Conservation (phyloP, 2,329 filamentous ascomycete genomes). For the Colletotrichum karsti region DNA sequence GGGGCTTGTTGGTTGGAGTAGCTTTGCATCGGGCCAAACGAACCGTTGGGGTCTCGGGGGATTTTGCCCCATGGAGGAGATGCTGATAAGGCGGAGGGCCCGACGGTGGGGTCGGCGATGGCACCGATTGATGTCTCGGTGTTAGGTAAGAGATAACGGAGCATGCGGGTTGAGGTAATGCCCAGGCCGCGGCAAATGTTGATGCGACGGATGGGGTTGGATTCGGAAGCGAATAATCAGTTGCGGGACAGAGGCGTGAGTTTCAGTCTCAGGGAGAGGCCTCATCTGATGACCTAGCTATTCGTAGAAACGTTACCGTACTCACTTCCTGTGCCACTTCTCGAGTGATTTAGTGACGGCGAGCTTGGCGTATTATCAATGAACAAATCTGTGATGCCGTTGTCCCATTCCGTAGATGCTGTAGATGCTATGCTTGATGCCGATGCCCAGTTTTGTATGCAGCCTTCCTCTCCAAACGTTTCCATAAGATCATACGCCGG, state of each 20-base stretch:
- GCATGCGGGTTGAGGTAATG: conserved; percentile 13
- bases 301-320: no score
- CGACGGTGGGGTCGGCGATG: not conserved
- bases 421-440: not conserved
- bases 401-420: not conserved
- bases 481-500: not conserved
- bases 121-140: not conserved
- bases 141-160: not conserved
- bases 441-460: not conserved
- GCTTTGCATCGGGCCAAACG: conserved; percentile 10
- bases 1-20: not conserved
- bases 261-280: not conserved
- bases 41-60: conserved; percentile 23
- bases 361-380: not conserved
- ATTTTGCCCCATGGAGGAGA: not conserved
- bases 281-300: no score
- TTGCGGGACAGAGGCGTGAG: not conserved
- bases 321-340: no score
- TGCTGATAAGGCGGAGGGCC: conserved; percentile 24
- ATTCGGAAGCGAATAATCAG: not conserved
- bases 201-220: not conserved
- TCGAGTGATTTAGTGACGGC: not conserved
- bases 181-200: not conserved
- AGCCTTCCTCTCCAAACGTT: not conserved
- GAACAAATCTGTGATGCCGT: no score